phyloP scores from a whole-genome alignment of 805 yeast species.

The Kuraishia piskuri region DNA sequence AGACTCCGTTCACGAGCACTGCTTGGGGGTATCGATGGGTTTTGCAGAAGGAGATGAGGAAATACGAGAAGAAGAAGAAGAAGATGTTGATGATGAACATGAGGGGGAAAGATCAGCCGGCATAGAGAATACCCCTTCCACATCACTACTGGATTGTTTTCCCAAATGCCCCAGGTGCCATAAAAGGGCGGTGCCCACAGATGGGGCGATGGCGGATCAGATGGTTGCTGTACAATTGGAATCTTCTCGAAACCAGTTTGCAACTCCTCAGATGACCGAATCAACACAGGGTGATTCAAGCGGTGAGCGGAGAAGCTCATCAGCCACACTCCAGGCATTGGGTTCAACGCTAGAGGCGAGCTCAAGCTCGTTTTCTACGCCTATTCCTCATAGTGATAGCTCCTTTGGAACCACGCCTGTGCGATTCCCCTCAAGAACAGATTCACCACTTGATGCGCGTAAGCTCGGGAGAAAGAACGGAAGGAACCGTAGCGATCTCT shows the following conservation, averaged over 20 bases:
- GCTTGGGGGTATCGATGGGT: conserved; percentile 35
- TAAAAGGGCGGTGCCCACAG: conserved; percentile 15
- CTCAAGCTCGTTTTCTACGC: background rate
- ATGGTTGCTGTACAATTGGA: conserved; percentile 11
- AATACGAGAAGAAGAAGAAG: background rate
- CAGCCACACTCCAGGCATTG: background rate
- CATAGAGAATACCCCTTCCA: background rate
- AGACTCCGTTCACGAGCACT: conserved; percentile 51
- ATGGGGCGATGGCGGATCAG: conserved; percentile 10
- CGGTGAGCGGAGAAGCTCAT: background rate
- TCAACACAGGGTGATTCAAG: background rate
- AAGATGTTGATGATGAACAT: background rate
- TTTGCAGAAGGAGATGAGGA: conserved; percentile 5
- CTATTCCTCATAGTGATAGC: conserved; percentile 1
- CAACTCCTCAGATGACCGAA: background rate
- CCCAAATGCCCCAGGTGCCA: conserved; percentile 19
- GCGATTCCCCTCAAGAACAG: background rate
- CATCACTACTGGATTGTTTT: conserved; percentile 4
- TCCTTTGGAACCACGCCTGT: background rate
- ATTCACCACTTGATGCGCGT: conserved; percentile 1
- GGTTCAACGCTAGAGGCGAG: background rate
- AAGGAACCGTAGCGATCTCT: background rate
- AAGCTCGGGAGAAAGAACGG: background rate
- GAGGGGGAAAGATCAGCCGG: background rate
- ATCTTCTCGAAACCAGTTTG: background rate